A percentile compares a stretch with the other conserved stretches of the same genome.
Conservation (phyloP, 2,329 filamentous ascomycete genomes). For the Sphaerostilbella broomeana region DNA sequence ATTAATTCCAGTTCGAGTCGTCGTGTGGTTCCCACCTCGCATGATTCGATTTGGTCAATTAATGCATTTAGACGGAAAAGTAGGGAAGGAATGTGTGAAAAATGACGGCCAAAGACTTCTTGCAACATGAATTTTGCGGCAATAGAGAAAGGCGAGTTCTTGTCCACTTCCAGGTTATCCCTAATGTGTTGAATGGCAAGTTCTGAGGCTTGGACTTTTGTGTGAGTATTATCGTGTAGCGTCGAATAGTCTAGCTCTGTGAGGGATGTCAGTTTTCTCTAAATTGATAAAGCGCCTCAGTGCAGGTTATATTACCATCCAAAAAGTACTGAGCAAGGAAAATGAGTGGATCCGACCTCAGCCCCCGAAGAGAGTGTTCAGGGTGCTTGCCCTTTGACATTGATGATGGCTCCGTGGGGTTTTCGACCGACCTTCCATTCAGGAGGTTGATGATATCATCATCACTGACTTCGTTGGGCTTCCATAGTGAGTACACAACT, state of each 20-base stretch:
- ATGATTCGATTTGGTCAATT: conserved; percentile 28
- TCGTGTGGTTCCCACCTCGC: conserved; percentile 35
- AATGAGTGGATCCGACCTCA: conserved; percentile 32
- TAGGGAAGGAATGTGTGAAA: conserved; percentile 27
- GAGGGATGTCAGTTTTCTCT: neutral
- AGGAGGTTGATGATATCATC: conserved; percentile 25
- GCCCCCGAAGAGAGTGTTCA: conserved; percentile 15
- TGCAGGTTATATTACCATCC: conserved; percentile 39
- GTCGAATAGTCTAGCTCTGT: conserved; percentile 43
- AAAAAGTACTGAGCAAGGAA: conserved; percentile 41
- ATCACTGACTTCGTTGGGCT: conserved; percentile 31
- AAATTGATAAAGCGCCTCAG: neutral
- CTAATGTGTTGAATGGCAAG: conserved; percentile 37
- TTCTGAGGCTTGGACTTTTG: conserved; percentile 33
- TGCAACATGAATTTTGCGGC: conserved; percentile 32
- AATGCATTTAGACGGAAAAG: conserved; percentile 29
- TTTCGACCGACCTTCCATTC: conserved; percentile 14
- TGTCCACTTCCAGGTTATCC: conserved; percentile 23
- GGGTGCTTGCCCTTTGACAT: conserved; percentile 39
- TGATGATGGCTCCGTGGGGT: too few species aligned
- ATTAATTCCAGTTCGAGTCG: conserved; percentile 47
- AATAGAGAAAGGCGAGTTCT: conserved; percentile 28
- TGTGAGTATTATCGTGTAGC: conserved; percentile 25
- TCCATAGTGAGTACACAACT: conserved; percentile 43
- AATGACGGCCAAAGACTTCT: conserved; percentile 29